Conservation (phyloP, 176 grass and related monocot genomes). For the Aegilops bicornis region DNA sequence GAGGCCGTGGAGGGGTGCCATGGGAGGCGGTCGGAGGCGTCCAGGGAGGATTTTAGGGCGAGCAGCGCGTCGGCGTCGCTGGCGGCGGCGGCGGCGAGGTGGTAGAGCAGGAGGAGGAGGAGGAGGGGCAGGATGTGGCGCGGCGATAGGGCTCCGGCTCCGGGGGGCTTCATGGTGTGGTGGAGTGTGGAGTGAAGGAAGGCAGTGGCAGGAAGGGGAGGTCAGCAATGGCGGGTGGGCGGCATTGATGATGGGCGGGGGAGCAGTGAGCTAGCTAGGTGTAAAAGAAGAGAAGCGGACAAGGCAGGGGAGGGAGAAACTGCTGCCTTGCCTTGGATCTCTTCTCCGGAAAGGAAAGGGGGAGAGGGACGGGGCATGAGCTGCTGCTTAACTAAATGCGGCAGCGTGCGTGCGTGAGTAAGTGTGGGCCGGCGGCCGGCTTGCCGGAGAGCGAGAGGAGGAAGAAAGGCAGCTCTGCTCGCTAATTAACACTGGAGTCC, state of each 20-base stretch:
- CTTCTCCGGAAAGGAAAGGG: background rate
- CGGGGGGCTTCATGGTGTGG: slow-evolving; percentile 5
- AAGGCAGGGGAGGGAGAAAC: background rate
- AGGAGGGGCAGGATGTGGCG: slow-evolving; percentile 1
- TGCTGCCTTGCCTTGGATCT: too few relatives aligned
- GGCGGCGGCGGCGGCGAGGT: background rate
- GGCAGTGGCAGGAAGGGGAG: background rate
- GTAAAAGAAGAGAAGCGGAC: background rate
- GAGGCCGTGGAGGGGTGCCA: slow-evolving; percentile 49
- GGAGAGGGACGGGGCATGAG: background rate
- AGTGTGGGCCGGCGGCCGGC: background rate
- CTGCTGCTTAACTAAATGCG: background rate
- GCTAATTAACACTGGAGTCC: too few relatives aligned
- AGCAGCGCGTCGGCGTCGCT: slow-evolving; percentile 65
- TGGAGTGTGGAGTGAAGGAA: background rate
- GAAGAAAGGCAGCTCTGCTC: background rate
- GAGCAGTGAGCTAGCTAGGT: background rate
- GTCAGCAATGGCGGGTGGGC: slow-evolving; percentile 13
- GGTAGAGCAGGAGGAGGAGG: background rate
- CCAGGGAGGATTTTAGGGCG: slow-evolving; percentile 59
- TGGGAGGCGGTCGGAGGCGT: slow-evolving; percentile 54
- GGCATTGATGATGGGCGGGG: background rate
- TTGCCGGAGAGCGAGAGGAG: background rate
- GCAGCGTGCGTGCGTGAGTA: background rate
- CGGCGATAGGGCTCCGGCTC: background rate